A percentile compares a stretch with the other conserved stretches of the same genome.
phyloP scores from a whole-genome alignment of 2,329 filamentous ascomycete genomes.

The Nemania diffusa region DNA sequence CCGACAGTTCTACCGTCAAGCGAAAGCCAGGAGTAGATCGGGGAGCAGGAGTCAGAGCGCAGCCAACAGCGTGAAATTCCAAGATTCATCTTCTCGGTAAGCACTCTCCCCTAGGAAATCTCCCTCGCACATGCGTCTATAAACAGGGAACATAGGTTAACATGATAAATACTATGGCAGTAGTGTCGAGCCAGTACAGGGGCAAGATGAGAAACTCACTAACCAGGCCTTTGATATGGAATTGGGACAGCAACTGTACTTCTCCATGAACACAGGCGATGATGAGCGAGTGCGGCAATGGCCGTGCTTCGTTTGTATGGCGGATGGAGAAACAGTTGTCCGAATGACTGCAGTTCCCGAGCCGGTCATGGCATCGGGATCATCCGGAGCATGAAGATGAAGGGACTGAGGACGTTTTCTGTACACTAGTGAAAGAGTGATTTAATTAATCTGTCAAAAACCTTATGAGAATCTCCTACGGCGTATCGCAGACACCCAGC shows the following conservation, averaged over 20 bases:
- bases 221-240: conserved; percentile 19
- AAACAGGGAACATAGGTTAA: background rate
- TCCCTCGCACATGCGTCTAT: background rate
- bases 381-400: background rate
- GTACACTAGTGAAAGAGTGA: background rate
- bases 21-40: conserved; percentile 30
- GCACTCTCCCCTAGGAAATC: background rate
- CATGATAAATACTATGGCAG: background rate
- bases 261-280: conserved; percentile 41
- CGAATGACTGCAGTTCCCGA: conserved; percentile 32
- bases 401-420: background rate
- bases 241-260: conserved; percentile 31
- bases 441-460: background rate
- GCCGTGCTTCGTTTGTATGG: conserved; percentile 40
- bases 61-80: background rate
- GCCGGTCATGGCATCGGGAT: background rate
- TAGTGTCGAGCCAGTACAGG: conserved; percentile 4
- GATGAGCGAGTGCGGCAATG: conserved; percentile 41
- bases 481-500: too few relatives aligned
- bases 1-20: conserved; percentile 40
- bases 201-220: background rate
- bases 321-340: conserved; percentile 39
- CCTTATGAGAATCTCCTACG: too few relatives aligned
- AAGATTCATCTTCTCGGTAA: conserved; percentile 14
- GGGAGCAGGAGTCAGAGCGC: conserved; percentile 23